A percentile compares a stretch with the other conserved stretches of the same genome.
Evolutionary conservation across 306 rosid species (phyloP).

Genomic region (Acacia melanoxylon): DNA sequence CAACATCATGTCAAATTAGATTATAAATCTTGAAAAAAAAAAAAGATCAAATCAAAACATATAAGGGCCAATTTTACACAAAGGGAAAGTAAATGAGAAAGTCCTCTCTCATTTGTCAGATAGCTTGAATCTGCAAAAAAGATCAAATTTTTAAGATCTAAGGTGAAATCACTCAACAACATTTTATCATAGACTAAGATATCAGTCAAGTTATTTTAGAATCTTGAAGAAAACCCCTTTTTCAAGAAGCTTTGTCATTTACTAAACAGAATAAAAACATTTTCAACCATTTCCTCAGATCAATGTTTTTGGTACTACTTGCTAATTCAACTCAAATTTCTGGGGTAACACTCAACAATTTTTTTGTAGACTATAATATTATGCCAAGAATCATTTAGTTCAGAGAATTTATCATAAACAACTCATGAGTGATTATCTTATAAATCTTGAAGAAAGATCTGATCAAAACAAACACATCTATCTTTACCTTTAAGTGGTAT

Average conservation of each 20-base stretch:
- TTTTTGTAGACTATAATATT: not conserved
- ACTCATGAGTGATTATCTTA: not conserved
- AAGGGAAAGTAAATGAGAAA: no score
- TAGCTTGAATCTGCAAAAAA: conserved; percentile 30
- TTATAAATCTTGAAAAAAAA: no score
- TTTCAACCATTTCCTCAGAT: not conserved
- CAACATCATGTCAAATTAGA: no score
- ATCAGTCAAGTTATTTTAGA: no score
- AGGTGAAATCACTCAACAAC: no score
- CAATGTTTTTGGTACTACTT: not conserved
- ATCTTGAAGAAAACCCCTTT: not conserved
- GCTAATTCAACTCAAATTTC: not conserved
- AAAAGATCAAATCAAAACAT: no score
- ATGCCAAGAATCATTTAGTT: not conserved
- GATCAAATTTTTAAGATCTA: not conserved
- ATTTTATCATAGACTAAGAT: no score
- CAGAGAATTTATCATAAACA: not conserved
- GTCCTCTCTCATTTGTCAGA: conserved; percentile 26
- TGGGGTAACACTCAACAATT: not conserved
- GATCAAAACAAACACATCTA: not conserved
- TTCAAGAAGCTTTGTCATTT: not conserved
- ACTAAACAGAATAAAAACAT: no score
- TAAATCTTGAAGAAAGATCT: not conserved
- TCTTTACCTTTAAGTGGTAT: conserved; percentile 41
- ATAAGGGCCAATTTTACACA: no score